Evolutionary conservation across 108 stramenopile species (phyloP), one percentile per base, ranked within the genome.

Genomic region (Cyclotella choctawhatcheeana): DNA sequence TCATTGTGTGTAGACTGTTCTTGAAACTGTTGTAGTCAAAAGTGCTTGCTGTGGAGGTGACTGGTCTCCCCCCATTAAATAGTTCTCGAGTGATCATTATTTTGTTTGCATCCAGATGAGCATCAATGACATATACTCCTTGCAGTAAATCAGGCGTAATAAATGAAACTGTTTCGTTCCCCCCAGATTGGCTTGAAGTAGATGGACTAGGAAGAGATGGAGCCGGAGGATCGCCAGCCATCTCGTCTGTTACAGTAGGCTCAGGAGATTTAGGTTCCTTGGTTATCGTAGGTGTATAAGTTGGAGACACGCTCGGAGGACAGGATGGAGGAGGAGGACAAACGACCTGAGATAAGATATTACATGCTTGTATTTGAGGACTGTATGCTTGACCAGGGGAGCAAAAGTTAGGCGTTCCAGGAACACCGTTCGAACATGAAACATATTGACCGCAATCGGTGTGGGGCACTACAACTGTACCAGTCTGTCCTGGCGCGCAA

Each of bases 61-160:
- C 10, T 55, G 53, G 54, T 12, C 44, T 21, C 0, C 58, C 47
- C 6, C 56, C 37, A 27, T 27, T 69, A 37, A 70, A 63, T 21
- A 77, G 64, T 50, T 77, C 69, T 26, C 76, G 50, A 27, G 63
- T 25, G 14, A 77, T 47, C 16, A 65, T 17, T 2, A 77, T 58
- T 62, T 64, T 77, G 55, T 77, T 77, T 6, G 76, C 76, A 13
- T 69, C 56, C 10, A 77, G 54, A 52, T 77, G 76, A 4, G 76
- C 76, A 29, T 77, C 76, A 16, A 77, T 64, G 5, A 69, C 76
- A 24, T 51, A 48, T 27, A 77, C 58, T 26, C 76, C 76, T 27
- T 65, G 69, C 51, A 72, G 25, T 7, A 60, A 18, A n/a, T 69
- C 67, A 21, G 43, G 35, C 0, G 53, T 69, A 14, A 32, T 20